Conservation (phyloP, 108 stramenopile species). For the Nannochloropsis salina region DNA sequence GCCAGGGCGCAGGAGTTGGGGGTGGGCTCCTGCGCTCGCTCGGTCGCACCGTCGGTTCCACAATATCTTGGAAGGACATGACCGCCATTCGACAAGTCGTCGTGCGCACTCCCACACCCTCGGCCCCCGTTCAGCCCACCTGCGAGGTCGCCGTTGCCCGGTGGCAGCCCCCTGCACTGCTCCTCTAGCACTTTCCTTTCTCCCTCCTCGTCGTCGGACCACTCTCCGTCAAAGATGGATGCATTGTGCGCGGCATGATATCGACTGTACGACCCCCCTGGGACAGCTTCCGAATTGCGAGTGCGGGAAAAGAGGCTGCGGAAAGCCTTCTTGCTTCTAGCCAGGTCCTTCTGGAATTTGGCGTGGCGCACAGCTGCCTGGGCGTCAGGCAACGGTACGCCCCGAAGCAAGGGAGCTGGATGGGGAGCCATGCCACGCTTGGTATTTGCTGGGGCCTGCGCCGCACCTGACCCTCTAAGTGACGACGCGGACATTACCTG, state of each 20-base stretch:
- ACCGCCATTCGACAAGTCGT: too few species aligned
- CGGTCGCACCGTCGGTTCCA: too few species aligned
- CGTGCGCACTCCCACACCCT: too few species aligned
- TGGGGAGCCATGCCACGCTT: background rate
- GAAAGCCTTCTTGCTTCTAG: constrained; percentile 5
- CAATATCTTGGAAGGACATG: too few species aligned
- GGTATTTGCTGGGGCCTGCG: background rate
- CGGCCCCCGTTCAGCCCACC: too few species aligned
- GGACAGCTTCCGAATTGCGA: background rate
- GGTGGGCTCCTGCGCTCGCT: too few species aligned
- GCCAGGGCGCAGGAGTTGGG: too few species aligned
- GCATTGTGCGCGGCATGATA: background rate
- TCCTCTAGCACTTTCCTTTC: background rate
- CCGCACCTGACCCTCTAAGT: background rate
- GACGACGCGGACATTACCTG: background rate
- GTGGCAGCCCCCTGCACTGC: too few species aligned
- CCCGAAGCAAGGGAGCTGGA: background rate
- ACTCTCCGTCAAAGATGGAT: background rate
- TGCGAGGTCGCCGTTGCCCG: too few species aligned
- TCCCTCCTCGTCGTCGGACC: constrained; percentile 7
- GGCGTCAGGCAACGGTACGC: background rate
- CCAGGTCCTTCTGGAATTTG: background rate
- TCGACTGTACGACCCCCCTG: background rate
- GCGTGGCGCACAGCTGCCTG: background rate
- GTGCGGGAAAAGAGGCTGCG: background rate